These are phyloP conservation scores for Phaffia tasmanica DNA, from an alignment of 768 basidiomycete genomes.

Conservation along the genomic window DNA sequence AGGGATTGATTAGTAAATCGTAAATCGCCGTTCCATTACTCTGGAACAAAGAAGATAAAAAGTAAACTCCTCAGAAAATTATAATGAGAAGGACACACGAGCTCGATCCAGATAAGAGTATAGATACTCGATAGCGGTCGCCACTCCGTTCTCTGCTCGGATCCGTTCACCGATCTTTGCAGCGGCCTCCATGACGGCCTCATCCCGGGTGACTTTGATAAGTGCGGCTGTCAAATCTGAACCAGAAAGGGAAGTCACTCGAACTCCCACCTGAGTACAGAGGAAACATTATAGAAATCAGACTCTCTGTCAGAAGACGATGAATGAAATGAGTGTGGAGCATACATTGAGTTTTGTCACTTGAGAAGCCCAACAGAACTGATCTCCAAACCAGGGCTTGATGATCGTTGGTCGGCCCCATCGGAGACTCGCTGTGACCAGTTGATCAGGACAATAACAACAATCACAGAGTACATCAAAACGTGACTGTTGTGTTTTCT, in stretches of 20 bases:
- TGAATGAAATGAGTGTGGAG: slow-evolving; percentile 13
- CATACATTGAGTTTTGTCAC: slow-evolving; percentile 53
- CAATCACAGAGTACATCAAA: background rate
- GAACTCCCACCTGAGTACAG: slow-evolving; percentile 38
- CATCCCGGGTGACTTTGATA: slow-evolving; percentile 48
- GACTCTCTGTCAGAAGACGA: slow-evolving; percentile 35
- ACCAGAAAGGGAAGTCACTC: slow-evolving; percentile 44
- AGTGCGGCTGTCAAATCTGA: slow-evolving; percentile 49
- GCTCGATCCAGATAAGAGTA: slow-evolving; percentile 48
- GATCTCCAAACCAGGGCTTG: slow-evolving; percentile 60
- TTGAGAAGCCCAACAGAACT: slow-evolving; percentile 56
- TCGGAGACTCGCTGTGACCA: background rate
- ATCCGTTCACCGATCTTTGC: slow-evolving; percentile 44
- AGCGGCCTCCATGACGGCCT: slow-evolving; percentile 55
- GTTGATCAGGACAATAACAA: background rate
- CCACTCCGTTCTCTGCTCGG: slow-evolving; percentile 50
- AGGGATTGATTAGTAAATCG: background rate
- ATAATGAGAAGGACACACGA: background rate
- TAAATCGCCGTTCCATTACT: background rate
- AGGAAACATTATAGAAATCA: background rate
- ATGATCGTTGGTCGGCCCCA: slow-evolving; percentile 53
- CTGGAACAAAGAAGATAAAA: background rate
- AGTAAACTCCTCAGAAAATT: background rate
- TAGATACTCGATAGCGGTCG: slow-evolving; percentile 49
- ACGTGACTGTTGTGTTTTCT: too few relatives aligned